Evolutionary conservation across 106 monocot genomes (phyloP), one percentile per base, ranked within the genome.

Genomic region (Dioscorea zingiberensis): DNA sequence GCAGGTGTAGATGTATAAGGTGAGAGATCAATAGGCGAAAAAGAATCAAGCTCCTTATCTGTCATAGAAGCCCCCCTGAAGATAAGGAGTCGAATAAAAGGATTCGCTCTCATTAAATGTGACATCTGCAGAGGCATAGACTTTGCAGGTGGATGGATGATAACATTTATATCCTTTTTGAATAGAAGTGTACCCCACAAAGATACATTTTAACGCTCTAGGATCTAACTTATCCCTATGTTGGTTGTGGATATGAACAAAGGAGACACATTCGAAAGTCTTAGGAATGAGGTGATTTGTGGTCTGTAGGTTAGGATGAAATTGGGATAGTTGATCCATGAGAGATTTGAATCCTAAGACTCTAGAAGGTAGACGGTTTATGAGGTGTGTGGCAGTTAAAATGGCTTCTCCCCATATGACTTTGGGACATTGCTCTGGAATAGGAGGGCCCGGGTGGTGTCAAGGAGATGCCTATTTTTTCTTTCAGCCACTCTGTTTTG

Each of bases 401-500:
- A 63, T 7, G 7, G 38, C 75, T 15, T 80, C 65, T 1, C 7
- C 55, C 56, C 55, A 78, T 22, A 11, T 7, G 45, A 28, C 13
- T 60, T 65, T 0, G 58, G 65, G 15, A 71, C 54, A 59, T 65
- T 27, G 12, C 30, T 32, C 4, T 30, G 10, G 25, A 71, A 13
- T 16, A 77, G n/a, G 2, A 71, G 5, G 38, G 59, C 25, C 0
- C 17, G 47, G 8, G 25, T 53, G 44, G 29, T 59, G 10, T 77
- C 71, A 30, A 77, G 25, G 0, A 71, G 21, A 66, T 66, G 71
- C 0, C 66, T 0, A 16, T 77, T 71, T 47, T 77, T 77, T 4
- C 65, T 5, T 28, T 77, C 65, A 3, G 66, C 59, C 13, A 63
- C 57, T 2, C 64, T 66, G 71, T 77, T 77, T 47, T 77, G 77